A percentile compares a stretch with the other conserved stretches of the same genome.
Conservation (phyloP, 208 protist genomes). For the Porcisia hertigi region DNA sequence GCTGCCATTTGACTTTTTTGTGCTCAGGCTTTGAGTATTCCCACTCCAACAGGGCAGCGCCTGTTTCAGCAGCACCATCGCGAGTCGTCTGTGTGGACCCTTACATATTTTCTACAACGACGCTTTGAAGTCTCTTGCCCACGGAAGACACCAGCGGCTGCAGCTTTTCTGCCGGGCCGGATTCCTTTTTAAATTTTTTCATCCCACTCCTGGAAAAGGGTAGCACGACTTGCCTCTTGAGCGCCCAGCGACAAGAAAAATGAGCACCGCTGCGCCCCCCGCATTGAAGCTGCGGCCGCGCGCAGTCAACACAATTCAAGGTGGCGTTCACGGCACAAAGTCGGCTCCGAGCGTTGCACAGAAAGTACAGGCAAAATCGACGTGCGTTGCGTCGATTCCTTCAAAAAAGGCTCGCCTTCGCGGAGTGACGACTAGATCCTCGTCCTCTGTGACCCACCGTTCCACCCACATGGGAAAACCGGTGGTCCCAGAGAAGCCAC, state of each 20-base stretch:
- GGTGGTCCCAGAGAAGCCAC: background rate
- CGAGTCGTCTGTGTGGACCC: background rate
- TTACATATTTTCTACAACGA: background rate
- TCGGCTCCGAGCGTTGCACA: background rate
- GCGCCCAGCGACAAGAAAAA: background rate
- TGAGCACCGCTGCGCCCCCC: slow-evolving; percentile 12
- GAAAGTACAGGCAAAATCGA: slow-evolving; percentile 7
- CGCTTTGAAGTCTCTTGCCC: background rate
- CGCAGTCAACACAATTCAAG: slow-evolving; percentile 22
- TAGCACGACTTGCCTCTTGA: background rate
- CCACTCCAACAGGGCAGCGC: background rate
- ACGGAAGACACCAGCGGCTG: background rate
- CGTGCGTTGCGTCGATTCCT: slow-evolving; percentile 4
- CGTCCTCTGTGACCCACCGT: slow-evolving; percentile 11
- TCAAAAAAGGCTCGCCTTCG: slow-evolving; percentile 8
- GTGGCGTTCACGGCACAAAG: background rate
- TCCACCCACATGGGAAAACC: slow-evolving; percentile 5
- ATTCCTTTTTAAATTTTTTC: background rate
- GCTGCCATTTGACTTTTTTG: background rate
- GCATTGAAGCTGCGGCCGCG: slow-evolving; percentile 20
- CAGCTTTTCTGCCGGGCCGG: too few species aligned
- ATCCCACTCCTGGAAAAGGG: background rate
- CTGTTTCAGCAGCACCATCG: background rate
- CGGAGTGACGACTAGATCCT: background rate
- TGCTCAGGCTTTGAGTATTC: background rate